Conservation (phyloP, 225 moss, liverwort and hornwort genomes). For the Polytrichum formosum region DNA sequence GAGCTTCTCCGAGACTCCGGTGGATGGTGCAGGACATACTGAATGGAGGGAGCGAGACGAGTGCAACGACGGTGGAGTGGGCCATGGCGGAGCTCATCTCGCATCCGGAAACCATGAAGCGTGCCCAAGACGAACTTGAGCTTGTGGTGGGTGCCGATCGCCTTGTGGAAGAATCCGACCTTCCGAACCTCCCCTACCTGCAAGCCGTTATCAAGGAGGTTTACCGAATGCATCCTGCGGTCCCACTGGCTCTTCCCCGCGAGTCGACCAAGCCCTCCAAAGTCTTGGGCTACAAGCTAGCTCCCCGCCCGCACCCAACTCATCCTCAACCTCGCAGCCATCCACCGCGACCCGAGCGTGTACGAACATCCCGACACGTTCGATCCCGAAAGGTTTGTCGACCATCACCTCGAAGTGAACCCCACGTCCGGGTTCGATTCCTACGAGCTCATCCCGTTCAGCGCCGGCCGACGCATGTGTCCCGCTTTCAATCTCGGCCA, state of each 20-base stretch:
- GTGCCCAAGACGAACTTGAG: slow-evolving; percentile 59
- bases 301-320: slow-evolving; percentile 62
- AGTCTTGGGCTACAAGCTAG: slow-evolving; percentile 33
- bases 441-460: slow-evolving; percentile 28
- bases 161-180: slow-evolving; percentile 46
- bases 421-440: slow-evolving; percentile 13
- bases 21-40: slow-evolving; percentile 50
- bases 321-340: slow-evolving; percentile 50
- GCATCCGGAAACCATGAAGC: slow-evolving; percentile 32
- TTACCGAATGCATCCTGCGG: slow-evolving; percentile 47
- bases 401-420: neutral
- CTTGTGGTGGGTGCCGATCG: slow-evolving; percentile 43
- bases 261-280: slow-evolving; percentile 39
- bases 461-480: slow-evolving; percentile 27
- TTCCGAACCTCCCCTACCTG: slow-evolving; percentile 22
- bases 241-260: slow-evolving; percentile 38
- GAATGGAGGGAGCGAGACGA: slow-evolving; percentile 46
- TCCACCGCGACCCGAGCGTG: neutral
- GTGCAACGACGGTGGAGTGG: slow-evolving; percentile 47
- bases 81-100: slow-evolving; percentile 47
- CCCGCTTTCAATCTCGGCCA: slow-evolving; percentile 22
- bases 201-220: slow-evolving; percentile 58
- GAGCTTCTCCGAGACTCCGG: too few species aligned
- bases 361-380: slow-evolving; percentile 48
- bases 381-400: slow-evolving; percentile 49